These are phyloP conservation scores for Fusarium pilosicola DNA, from an alignment of 2,329 filamentous ascomycete genomes.

Conservation along the genomic window DNA sequence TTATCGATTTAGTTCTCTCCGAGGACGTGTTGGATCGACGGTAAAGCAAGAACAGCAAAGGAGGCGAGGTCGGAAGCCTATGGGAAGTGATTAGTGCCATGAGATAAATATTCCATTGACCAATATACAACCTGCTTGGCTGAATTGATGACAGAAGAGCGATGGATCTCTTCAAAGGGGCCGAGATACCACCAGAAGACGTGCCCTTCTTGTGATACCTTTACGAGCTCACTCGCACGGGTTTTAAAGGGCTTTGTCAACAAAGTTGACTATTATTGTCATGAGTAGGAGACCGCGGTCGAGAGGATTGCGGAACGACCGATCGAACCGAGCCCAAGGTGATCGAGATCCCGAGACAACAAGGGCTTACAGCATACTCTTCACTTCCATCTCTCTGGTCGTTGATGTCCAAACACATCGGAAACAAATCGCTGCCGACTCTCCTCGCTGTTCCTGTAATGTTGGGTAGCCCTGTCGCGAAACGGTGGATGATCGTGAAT, in stretches of 20 bases:
- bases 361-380: no score
- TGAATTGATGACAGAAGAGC: no score
- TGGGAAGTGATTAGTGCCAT: background rate
- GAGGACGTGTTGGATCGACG: no score
- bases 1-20: no score
- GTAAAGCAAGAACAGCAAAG: background rate
- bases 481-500: no score
- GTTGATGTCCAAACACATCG: no score
- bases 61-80: background rate
- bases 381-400: no score
- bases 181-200: background rate
- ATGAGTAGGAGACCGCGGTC: background rate
- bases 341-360: background rate
- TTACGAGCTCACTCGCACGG: background rate
- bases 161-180: no score
- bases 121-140: no score
- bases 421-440: no score
- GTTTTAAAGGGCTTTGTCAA: fast-evolving
- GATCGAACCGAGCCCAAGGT: background rate
- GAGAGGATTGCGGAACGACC: background rate
- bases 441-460: no score
- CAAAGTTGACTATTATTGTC: background rate
- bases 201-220: background rate
- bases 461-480: no score
- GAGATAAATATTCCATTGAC: background rate